Conservation (phyloP, 306 rosid genomes). For the Medicago truncatula region MtrunA17r5.0-ANR NC_053042.1:35618501-35619000, state of each 20-base stretch:
- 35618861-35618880: slow-evolving; percentile 80
- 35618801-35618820: slow-evolving; percentile 91
- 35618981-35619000: slow-evolving; percentile 39
- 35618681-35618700: slow-evolving; percentile 1
- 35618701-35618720: not conserved
- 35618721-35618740: not conserved
- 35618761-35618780: slow-evolving; percentile 80
- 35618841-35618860: slow-evolving; percentile 94
- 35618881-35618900: slow-evolving; percentile 69
- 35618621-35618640: not conserved
- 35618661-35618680: not conserved
- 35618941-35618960: not conserved
- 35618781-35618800: slow-evolving; percentile 78
- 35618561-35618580: not conserved
- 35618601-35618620: not conserved
- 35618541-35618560: not conserved
- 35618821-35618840: slow-evolving; percentile 93
- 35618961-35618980: not conserved
- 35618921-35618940: not conserved
- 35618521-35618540: not conserved
- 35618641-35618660: not conserved
- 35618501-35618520: not conserved
- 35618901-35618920: slow-evolving; percentile 73
- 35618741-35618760: slow-evolving; percentile 78
- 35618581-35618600: not conserved